Evolutionary conservation across 306 rosid species (phyloP), one percentile per base, ranked within the genome.

Genomic region (Cicer arietinum): DNA sequence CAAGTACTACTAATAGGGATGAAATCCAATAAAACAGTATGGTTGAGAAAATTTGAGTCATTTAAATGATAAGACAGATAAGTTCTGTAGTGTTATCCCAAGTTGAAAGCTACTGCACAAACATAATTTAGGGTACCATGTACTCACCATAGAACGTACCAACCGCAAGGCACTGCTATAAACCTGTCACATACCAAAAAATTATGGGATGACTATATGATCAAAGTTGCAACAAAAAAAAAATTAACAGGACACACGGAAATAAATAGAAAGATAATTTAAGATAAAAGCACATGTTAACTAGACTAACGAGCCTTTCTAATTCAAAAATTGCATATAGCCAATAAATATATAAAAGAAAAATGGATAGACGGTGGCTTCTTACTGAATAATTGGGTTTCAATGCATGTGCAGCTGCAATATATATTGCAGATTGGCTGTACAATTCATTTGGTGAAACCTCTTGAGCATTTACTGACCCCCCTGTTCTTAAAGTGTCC

Each of bases 401-500:
- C 86, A 94, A 80, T 52, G 99, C 96, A 88, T 94, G 99, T 67
- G 99, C 96, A 86, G 99, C 96, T 40, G 98, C 97, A 80, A 95
- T 95, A 84, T 95, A 92, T 81, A 95, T 94, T 22, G 99, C 99
- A 52, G 99, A 95, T 85, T 95, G 99, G 87, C 99, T 90, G 88
- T 95, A 95, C 84, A 92, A 47, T 78, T 95, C 99, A 84, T 92
- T 85, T 17, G 99, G 93, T 43, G 96, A 87, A 86, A 88, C 93
- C 57, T 94, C 97, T 82, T 92, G 90, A 48, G 84, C 76, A 85
- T 25, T 79, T 16, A 82, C 78, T 0, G 88, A 84, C 64, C 89
- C 96, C 71, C 99, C 99, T 53, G 93, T 88, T 85, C 99, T 85
- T 81, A 92, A 84, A 69, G 99, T 95, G 88, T 95, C 99, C 89